Conservation (phyloP, 2,329 filamentous ascomycete species). For the Arthrobotrys entomopaga region DNA sequence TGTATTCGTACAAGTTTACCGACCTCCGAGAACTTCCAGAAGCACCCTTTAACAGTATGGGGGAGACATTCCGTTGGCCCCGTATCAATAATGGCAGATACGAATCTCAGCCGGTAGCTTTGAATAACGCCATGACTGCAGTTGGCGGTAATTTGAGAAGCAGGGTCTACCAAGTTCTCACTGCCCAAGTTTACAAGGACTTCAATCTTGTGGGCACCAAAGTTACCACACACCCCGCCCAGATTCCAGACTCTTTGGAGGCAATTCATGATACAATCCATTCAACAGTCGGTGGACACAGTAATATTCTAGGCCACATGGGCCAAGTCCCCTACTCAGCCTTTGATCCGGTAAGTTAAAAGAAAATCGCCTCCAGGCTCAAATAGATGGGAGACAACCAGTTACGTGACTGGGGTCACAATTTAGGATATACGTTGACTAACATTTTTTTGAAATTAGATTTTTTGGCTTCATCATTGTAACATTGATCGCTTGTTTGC, state of each 20-base stretch:
- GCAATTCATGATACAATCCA: slow-evolving; percentile 31
- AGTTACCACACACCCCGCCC: neutral
- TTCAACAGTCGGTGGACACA: slow-evolving; percentile 15
- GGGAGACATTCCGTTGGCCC: slow-evolving; percentile 24
- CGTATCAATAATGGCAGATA: slow-evolving; percentile 7
- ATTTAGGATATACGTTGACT: too few species aligned
- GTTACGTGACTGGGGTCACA: too few species aligned
- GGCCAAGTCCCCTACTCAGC: slow-evolving; percentile 76
- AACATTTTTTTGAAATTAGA: too few species aligned
- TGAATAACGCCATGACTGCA: slow-evolving; percentile 19
- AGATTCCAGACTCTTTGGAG: slow-evolving; percentile 23
- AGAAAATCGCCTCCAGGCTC: too few species aligned
- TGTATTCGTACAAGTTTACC: slow-evolving; percentile 71
- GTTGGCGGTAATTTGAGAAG: slow-evolving; percentile 60
- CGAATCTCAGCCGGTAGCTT: slow-evolving; percentile 17
- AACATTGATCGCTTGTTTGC: slow-evolving; percentile 64
- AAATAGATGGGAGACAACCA: too few species aligned
- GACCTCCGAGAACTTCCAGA: slow-evolving; percentile 36
- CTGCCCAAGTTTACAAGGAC: slow-evolving; percentile 67
- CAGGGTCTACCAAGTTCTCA: slow-evolving; percentile 74
- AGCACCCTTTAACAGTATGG: slow-evolving; percentile 20
- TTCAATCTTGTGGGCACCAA: slow-evolving; percentile 64
- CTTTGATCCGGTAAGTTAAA: slow-evolving; percentile 65
- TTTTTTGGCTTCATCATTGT: slow-evolving; percentile 79
- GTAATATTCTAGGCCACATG: slow-evolving; percentile 57